Evolutionary conservation across 371 early-diverging fungal genomes (phyloP), one percentile per base, ranked within the genome.

Genomic region (Haplosporangium sp.): DNA sequence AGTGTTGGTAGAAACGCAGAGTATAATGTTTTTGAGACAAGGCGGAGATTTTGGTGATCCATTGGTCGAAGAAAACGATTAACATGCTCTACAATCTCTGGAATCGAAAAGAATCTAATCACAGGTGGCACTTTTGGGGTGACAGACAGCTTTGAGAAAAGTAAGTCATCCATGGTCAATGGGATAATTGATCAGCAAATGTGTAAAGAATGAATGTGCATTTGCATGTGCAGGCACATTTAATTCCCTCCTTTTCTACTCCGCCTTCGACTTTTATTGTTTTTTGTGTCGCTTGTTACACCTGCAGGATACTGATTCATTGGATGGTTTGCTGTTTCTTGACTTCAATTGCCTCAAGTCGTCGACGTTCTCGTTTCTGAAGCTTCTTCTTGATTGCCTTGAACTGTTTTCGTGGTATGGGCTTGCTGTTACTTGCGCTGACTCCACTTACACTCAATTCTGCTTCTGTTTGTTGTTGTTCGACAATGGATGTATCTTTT

Each of bases 51-150:
- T 11, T n/a, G 15, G 17, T 20, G 47, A 7, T 70, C 47, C 0
- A 35, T 19, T 34, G 71, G 56, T 55, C 70, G 47, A n/a, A 75
- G 63, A 20, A 62, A 75, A 3, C n/a, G 19, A 8, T 40, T 48
- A 37, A 75, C 58, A 39, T 42, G 44, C 10, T 52, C 45, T 3
- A 58, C 59, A 2, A 75, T 62, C 27, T 75, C 76, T 8, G 71
- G 76, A 27, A 75, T 65, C 8, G 75, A 74, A 38, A 74, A 74
- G 42, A 74, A 65, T 1, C 13, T n/a, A 2, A 40, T 5, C 20
- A 20, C 40, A 2, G 39, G 45, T 4, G 44, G 15, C 10, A 8
- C 15, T 45, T 10, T 45, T 45, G 13, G 45, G 13, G 45, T 10
- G 45, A 45, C 45, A 45, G 45, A 45, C 45, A 45, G 10, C 45